Evolutionary conservation across 257 asterid genomes (phyloP).

Genomic region (Gentiana macrophylla): DNA sequence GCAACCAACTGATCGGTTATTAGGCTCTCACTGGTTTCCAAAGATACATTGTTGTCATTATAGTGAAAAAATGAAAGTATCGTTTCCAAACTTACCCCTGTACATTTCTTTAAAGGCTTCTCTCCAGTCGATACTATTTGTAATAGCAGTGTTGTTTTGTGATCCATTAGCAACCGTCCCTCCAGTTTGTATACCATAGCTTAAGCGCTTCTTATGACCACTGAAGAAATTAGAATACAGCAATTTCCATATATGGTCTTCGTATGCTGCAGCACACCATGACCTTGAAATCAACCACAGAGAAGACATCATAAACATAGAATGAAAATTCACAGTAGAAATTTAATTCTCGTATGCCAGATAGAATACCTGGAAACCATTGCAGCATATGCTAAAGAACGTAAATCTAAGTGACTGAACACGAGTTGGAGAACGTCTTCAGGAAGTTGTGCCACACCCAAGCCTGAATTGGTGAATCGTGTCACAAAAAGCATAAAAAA

Average conservation of each 20-base stretch:
- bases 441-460: slow-evolving; percentile 33
- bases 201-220: slow-evolving; percentile 8
- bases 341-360: background rate
- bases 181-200: slow-evolving; percentile 6
- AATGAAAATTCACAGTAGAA: background rate
- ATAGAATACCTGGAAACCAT: slow-evolving; percentile 56
- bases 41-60: background rate
- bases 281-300: slow-evolving; percentile 30
- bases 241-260: slow-evolving; percentile 54
- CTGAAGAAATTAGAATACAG: slow-evolving; percentile 35
- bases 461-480: slow-evolving; percentile 27
- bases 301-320: background rate
- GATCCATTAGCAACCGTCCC: slow-evolving; percentile 9
- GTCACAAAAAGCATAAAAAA: slow-evolving; percentile 9
- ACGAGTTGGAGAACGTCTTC: slow-evolving; percentile 55
- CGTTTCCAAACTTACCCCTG: slow-evolving; percentile 27
- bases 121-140: slow-evolving; percentile 32
- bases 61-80: background rate
- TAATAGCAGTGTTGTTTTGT: slow-evolving; percentile 8
- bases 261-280: slow-evolving; percentile 66
- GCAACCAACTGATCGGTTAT: no score
- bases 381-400: slow-evolving; percentile 58
- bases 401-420: slow-evolving; percentile 60
- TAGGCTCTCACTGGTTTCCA: no score
- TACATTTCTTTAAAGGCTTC: slow-evolving; percentile 32